phyloP scores from a whole-genome alignment of 2,329 filamentous ascomycete genomes.

The Microascus cirrosus region DNA sequence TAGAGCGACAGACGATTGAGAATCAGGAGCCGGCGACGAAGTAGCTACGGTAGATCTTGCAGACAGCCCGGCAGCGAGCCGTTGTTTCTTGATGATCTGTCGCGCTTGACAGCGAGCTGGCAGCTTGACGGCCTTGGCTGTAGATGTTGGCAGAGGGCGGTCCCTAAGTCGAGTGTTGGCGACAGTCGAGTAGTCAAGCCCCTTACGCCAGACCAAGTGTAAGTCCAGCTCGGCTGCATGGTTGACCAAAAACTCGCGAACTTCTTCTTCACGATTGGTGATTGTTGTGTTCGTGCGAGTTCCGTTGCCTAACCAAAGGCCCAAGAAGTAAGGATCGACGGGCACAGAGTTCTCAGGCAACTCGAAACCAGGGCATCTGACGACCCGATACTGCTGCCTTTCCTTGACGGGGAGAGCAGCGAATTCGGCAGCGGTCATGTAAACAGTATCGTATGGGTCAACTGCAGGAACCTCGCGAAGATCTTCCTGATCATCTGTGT shows the following conservation, averaged over 20 bases:
- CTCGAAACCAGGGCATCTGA: slow-evolving; percentile 20
- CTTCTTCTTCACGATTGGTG: not conserved
- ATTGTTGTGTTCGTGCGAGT: not conserved
- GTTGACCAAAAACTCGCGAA: not conserved
- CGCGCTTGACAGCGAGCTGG: not conserved
- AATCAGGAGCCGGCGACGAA: not conserved
- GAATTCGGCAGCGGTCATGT: slow-evolving; percentile 33
- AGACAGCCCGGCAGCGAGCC: not conserved
- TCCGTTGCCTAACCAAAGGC: not conserved
- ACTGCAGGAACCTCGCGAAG: slow-evolving; percentile 7
- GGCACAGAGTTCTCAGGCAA: slow-evolving; percentile 10
- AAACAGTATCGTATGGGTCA: slow-evolving; percentile 25
- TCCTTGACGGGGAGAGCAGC: slow-evolving; percentile 24
- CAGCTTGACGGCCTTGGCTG: not conserved
- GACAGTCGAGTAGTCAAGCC: not conserved
- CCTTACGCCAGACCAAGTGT: not conserved
- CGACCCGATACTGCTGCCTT: slow-evolving; percentile 21
- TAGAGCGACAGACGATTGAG: not conserved
- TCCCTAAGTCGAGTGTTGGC: not conserved
- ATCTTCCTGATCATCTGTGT: not conserved
- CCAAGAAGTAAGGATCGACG: slow-evolving; percentile 4
- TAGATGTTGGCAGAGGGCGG: not conserved
- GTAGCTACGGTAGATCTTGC: not conserved
- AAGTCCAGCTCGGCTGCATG: not conserved
- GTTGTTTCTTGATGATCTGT: not conserved